Evolutionary conservation across 352 stramenopile species (phyloP).

Genomic region (Pythium dissimile): DNA sequence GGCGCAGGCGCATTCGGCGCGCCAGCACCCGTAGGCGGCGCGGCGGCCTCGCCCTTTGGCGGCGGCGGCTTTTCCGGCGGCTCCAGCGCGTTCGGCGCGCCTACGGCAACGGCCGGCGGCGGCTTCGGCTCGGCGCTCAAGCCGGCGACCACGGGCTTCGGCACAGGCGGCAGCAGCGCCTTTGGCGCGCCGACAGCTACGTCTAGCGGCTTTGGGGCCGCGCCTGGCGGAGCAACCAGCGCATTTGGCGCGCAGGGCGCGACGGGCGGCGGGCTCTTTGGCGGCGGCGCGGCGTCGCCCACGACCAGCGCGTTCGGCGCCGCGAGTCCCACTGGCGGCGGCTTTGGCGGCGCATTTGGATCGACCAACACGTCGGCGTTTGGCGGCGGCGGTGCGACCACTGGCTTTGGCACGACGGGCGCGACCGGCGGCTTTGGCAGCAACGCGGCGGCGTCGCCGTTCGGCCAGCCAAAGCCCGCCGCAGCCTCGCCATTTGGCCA

Average conservation of each 20-base stretch:
- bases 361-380: not conserved
- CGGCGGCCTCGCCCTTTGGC: constrained; percentile 48
- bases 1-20: constrained; percentile 13
- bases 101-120: constrained; percentile 10
- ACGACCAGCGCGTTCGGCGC: constrained; percentile 10
- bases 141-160: constrained; percentile 13
- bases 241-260: constrained; percentile 35
- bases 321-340: not conserved
- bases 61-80: constrained; percentile 38
- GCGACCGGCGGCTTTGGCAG: constrained; percentile 20
- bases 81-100: constrained; percentile 33
- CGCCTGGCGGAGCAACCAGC: constrained; percentile 16
- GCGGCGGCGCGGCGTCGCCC: constrained; percentile 9
- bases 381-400: not conserved
- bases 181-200: constrained; percentile 35
- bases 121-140: constrained; percentile 24
- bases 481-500: constrained; percentile 62
- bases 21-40: constrained; percentile 25
- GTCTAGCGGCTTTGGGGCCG: constrained; percentile 27
- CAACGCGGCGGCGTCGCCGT: constrained; percentile 39
- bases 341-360: not conserved
- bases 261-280: constrained; percentile 22
- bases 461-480: constrained; percentile 42
- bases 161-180: constrained; percentile 20
- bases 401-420: constrained; percentile 8